phyloP scores from a whole-genome alignment of 2,329 filamentous ascomycete species.

The Ophiocordyceps camponoti-saundersi region DNA sequence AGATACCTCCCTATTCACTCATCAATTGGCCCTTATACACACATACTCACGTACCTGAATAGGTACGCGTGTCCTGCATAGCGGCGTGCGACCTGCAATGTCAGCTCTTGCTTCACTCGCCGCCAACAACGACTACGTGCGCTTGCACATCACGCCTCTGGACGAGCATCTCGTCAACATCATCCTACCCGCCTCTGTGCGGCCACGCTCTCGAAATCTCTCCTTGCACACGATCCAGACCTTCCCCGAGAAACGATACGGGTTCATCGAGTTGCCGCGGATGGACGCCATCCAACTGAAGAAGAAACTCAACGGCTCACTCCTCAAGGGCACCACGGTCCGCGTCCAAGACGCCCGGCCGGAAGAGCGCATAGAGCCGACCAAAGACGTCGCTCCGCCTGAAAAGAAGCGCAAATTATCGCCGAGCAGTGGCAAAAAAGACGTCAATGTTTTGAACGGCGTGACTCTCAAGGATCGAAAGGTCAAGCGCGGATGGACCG shows the following conservation, averaged over 20 bases:
- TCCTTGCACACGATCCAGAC: conserved; percentile 80
- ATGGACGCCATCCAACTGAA: conserved; percentile 80
- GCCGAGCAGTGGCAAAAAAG: conserved; percentile 31
- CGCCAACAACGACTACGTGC: conserved; percentile 11
- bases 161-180: conserved; percentile 55
- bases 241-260: conserved; percentile 81
- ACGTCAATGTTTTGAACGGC: conserved; percentile 39
- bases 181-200: conserved; percentile 52
- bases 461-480: conserved; percentile 59
- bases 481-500: conserved; percentile 82
- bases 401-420: conserved; percentile 14
- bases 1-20: too few relatives aligned
- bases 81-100: conserved; percentile 4
- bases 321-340: conserved; percentile 72
- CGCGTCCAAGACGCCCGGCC: conserved; percentile 67
- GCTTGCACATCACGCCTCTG: conserved; percentile 76
- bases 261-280: conserved; percentile 68
- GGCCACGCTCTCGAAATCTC: conserved; percentile 54
- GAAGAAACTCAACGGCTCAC: conserved; percentile 77
- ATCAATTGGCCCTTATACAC: not conserved
- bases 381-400: conserved; percentile 13
- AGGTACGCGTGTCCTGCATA: too few relatives aligned
- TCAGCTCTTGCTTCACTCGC: conserved; percentile 1
- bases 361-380: conserved; percentile 19
- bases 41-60: too few relatives aligned